A percentile compares a stretch with the other conserved stretches of the same genome.
These are phyloP conservation scores for Botrytis hyacinthi DNA, from an alignment of 2,329 filamentous ascomycete species.

Conservation along the genomic window DNA sequence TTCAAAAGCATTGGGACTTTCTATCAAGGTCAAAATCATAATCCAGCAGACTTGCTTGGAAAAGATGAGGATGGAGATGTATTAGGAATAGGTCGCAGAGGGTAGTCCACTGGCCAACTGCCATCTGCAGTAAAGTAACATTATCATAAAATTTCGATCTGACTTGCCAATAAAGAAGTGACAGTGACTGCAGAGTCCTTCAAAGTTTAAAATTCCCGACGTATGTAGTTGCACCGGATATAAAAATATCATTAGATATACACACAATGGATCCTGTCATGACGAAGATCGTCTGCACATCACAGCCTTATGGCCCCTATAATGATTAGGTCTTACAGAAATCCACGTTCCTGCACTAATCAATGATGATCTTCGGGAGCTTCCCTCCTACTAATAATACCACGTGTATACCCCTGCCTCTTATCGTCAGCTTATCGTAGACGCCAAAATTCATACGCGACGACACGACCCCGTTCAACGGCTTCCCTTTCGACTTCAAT, in stretches of 20 bases:
- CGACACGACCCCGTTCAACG: neutral
- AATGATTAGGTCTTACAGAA: neutral
- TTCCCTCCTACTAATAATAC: neutral
- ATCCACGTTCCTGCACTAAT: constrained; percentile 2
- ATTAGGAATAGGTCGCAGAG: neutral
- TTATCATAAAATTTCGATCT: neutral
- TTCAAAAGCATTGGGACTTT: neutral
- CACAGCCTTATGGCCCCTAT: neutral
- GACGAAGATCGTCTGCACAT: neutral
- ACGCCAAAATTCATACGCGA: neutral
- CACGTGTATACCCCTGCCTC: neutral
- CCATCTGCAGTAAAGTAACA: neutral
- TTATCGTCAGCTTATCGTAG: neutral
- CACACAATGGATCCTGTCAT: neutral
- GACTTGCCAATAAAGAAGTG: neutral
- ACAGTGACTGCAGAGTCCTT: neutral
- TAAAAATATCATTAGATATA: neutral
- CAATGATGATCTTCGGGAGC: neutral
- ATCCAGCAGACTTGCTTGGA: constrained; percentile 7
- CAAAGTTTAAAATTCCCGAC: neutral
- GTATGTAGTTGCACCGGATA: neutral
- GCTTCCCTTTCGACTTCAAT: neutral
- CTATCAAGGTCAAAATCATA: neutral
- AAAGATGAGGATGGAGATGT: neutral
- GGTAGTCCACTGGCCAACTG: neutral